Conservation (phyloP, 202 grass and related monocot genomes). For the Schoenoplectus tabernaemontani region DNA sequence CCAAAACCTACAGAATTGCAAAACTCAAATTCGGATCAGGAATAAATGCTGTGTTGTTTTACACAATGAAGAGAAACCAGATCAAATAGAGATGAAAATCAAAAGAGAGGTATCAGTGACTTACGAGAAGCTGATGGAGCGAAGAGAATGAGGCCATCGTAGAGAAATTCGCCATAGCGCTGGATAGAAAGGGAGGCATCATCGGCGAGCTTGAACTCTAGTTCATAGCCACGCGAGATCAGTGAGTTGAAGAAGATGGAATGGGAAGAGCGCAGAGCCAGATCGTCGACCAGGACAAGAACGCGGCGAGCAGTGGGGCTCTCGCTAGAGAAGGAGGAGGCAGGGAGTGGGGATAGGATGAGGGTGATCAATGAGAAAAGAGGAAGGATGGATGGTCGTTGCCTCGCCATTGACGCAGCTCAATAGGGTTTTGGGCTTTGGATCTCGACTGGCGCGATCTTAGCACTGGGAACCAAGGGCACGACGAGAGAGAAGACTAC, state of each 20-base stretch:
- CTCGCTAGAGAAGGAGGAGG: constrained; percentile 26
- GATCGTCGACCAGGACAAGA: constrained; percentile 89
- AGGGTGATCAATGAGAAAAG: constrained; percentile 10
- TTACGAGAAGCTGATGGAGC: constrained; percentile 71
- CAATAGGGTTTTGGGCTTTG: constrained; percentile 40
- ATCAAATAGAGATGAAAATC: not conserved
- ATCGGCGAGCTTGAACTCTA: constrained; percentile 89
- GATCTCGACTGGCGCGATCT: constrained; percentile 10
- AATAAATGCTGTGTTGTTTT: not conserved
- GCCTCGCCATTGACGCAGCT: constrained; percentile 42
- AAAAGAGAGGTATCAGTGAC: not conserved
- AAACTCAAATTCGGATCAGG: not conserved
- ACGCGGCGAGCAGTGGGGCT: constrained; percentile 49
- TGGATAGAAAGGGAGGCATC: constrained; percentile 77
- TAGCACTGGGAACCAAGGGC: not conserved
- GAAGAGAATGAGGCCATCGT: constrained; percentile 92
- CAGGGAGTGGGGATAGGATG: not conserved
- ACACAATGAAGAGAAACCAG: not conserved
- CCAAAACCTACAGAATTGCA: constrained; percentile 55
- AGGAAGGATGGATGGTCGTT: constrained; percentile 8
- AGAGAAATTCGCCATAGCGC: constrained; percentile 94
- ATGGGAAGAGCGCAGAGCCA: constrained; percentile 78
- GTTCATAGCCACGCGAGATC: constrained; percentile 67
- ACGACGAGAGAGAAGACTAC: not conserved
- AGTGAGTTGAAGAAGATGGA: constrained; percentile 79